Base-by-base conservation (phyloP, 306 rosid species). In the Castanopsis chinensis region DNA sequence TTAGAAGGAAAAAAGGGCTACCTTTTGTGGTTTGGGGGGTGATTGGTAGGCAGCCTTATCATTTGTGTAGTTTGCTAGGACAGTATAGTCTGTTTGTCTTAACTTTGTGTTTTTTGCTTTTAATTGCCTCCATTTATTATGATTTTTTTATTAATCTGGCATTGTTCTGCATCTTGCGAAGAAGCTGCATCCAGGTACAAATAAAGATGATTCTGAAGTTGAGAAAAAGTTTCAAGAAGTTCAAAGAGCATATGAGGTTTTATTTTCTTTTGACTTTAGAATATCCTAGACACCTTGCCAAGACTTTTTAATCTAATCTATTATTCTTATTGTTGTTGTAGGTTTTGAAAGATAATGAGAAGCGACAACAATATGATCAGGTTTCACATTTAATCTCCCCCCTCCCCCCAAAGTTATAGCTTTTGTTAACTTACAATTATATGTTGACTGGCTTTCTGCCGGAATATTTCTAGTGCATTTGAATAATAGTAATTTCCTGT, bases 191-290 rank as follows among this genome's bases (percentile, higher is more conserved):
- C 99, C 99, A 70, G 99, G 93, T 74, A 91, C 96, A 78, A 95
- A 95, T 70, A 95, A 95, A 84, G 88, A 86, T 8, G 99, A 95
- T 82, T 92, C 99, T 1, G 98, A 95, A 9, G 90, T 98, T 51
- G 96, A 95, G 85, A 93, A 90, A 82, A 95, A 91, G 92, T 95
- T 95, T 84, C 99, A 95, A 82, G 98, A 91, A 91, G 94, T 95
- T 83, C 83, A 88, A 64, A 75, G 85, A 73, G 99, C 99, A 58
- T 95, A 95, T 76, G 99, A 95, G 97, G 99, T 95, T 76, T 70
- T 37, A 61, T 73, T 1, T 74, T 82, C 49, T n/a, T 67, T 45
- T 28, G 1, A 25, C 21, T 75, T 17, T 69, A 53, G 25, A 76
- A 9, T 74, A 37, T 72, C 3, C 79, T 75, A 69, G 45, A 30